Evolutionary conservation across 805 yeast genomes (phyloP).

Genomic region (Candida caryicola): DNA sequence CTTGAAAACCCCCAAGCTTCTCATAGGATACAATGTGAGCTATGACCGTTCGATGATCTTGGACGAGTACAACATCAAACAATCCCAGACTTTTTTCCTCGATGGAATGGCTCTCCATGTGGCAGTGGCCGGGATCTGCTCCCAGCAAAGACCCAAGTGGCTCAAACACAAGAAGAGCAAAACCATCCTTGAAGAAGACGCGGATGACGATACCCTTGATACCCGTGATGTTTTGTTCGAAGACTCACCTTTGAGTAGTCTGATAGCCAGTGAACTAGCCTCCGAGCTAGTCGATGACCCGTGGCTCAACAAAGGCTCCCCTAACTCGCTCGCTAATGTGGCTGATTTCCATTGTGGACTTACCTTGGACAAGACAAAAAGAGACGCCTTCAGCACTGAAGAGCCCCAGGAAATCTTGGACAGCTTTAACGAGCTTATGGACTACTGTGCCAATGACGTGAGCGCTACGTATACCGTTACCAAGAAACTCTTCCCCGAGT

Average conservation of each 20-base stretch:
- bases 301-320: conserved; percentile 75
- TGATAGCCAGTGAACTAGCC: conserved; percentile 18
- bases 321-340: conserved; percentile 78
- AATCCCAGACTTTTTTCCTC: conserved; percentile 70
- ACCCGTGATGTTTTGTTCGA: conserved; percentile 13
- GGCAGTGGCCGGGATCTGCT: conserved; percentile 88
- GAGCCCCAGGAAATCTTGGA: conserved; percentile 53
- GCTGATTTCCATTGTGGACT: conserved; percentile 75
- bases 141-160: conserved; percentile 84
- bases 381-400: conserved; percentile 61
- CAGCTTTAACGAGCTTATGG: conserved; percentile 59
- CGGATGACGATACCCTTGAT: conserved; percentile 18
- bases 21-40: conserved; percentile 88
- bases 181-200: conserved; percentile 15
- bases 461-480: conserved; percentile 69
- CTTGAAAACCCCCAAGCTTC: conserved; percentile 44
- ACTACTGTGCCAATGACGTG: conserved; percentile 87
- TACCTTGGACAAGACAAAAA: conserved; percentile 57
- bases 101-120: conserved; percentile 94
- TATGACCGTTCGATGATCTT: conserved; percentile 83
- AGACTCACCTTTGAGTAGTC: not conserved
- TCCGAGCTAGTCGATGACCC: conserved; percentile 59
- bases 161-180: conserved; percentile 49
- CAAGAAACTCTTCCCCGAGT: conserved; percentile 65
- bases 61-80: conserved; percentile 75